phyloP scores from a whole-genome alignment of 139 green algal species.

The Zygnema circumcarinatum region DNA sequence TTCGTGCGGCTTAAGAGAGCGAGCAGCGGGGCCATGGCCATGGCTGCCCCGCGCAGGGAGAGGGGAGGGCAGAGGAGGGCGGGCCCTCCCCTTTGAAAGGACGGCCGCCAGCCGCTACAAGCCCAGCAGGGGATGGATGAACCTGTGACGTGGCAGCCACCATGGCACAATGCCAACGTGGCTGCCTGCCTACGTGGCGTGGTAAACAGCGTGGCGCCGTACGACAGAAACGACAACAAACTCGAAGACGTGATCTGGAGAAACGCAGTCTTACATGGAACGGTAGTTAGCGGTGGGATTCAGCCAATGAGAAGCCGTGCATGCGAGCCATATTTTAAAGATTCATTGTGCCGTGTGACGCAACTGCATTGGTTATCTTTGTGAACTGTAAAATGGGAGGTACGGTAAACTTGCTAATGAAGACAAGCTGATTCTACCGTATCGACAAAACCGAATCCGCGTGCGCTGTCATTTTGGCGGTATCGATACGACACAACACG shows the following conservation, averaged over 20 bases:
- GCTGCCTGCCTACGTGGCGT: background rate
- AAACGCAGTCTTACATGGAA: constrained; percentile 1
- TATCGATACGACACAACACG: too few relatives aligned
- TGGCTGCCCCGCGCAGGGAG: too few relatives aligned
- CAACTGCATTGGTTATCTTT: too few relatives aligned
- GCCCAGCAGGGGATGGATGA: background rate
- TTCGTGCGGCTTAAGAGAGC: background rate
- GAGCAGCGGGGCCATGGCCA: background rate
- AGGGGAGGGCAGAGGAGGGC: too few relatives aligned
- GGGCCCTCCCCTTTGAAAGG: background rate
- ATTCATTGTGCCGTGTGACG: too few relatives aligned
- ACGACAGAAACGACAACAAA: constrained; percentile 1
- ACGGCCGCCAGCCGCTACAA: background rate
- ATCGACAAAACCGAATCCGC: too few relatives aligned
- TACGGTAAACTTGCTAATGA: too few relatives aligned
- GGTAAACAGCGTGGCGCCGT: background rate
- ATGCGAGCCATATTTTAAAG: too few relatives aligned
- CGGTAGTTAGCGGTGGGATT: constrained; percentile 2
- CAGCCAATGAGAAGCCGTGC: background rate
- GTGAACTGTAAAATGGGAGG: too few relatives aligned
- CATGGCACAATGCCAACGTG: background rate
- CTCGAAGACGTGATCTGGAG: background rate
- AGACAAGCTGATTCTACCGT: too few relatives aligned
- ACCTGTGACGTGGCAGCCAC: background rate
- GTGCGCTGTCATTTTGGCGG: too few relatives aligned